Base-by-base conservation (phyloP, 2,329 filamentous ascomycete genomes). In the Myotisia sp. region DNA sequence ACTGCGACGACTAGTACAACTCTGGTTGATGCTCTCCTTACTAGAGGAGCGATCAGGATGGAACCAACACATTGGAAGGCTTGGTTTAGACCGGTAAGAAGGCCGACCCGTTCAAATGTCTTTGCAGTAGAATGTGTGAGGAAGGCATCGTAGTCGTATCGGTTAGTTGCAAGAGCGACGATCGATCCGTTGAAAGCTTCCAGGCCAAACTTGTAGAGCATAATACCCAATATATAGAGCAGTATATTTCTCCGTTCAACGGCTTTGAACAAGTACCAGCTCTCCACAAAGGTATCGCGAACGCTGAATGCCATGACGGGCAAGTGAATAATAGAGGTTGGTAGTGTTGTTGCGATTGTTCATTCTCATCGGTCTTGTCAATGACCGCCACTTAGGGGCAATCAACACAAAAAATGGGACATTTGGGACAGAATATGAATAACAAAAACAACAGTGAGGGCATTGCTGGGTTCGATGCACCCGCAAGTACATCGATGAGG, bases 181-280 rank as follows among this genome's bases (percentile, higher is more conserved):
- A 68, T 57, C 20, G 63, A 66, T 1, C 64, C 64, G 44, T 64
- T 66, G 51, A 67, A 68, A 6, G 62, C 63, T 44, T 67, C 63
- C 8, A 67, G 54, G 17, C 63, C 64, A 37, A 68, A 65, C 43
- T 68, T 68, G 52, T 67, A 68, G 27, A 65, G 48, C 61, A 67
- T 67, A 37, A 68, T 66, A 4, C 64, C 65, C 5, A 51, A 41
- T 31, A 67, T 64, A 47, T 68, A 67, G 35, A 64, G 52, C 29
- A 51, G 48, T 30, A 65, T 59, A 38, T 64, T 64, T 33, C 60
- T 57, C 36, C 59, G 61, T 44, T 69, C 64, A 23, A 45, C 33
- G 4, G 51, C 40, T 6, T 52, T 53, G 45, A 62, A 63, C 31
- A 50, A 34, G 26, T 33, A 27, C 50, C 50, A 55, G 26, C 37